Conservation (phyloP, 2,329 filamentous ascomycete species). For the Hymenoscyphus albidus region DNA sequence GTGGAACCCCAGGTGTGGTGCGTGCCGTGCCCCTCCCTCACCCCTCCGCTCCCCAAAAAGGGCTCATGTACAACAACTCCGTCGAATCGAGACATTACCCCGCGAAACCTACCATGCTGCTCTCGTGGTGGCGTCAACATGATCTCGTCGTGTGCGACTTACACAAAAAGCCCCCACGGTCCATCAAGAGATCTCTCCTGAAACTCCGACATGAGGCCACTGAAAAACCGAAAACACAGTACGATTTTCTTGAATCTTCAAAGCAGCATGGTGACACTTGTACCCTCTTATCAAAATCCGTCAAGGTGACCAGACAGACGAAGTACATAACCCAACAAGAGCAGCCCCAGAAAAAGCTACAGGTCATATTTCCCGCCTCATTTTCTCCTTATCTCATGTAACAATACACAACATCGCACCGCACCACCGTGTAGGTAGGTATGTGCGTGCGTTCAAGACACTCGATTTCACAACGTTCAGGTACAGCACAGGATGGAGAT, state of each 20-base stretch:
- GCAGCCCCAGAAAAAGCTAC: neutral
- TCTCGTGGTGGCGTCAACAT: neutral
- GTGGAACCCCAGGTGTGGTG: neutral
- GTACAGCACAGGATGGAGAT: constrained; percentile 2
- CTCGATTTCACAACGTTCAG: neutral
- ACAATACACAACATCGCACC: neutral
- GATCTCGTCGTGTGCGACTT: neutral
- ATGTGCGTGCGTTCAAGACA: neutral
- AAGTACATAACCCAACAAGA: neutral
- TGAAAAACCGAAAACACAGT: neutral
- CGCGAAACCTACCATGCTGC: neutral
- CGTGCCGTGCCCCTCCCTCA: neutral
- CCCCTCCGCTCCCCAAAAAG: neutral
- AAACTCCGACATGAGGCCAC: neutral
- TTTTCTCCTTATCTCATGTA: constrained; percentile 1
- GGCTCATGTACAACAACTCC: neutral
- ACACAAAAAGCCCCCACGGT: neutral
- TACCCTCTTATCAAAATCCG: neutral
- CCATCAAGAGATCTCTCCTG: neutral
- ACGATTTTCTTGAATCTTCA: neutral
- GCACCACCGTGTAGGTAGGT: neutral
- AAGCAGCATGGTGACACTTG: neutral
- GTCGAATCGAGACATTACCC: neutral
- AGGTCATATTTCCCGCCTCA: constrained; percentile 2
- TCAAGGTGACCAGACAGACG: neutral